Evolutionary conservation across 768 basidiomycete species (phyloP).

Genomic region (Termitomyces sp.): DNA sequence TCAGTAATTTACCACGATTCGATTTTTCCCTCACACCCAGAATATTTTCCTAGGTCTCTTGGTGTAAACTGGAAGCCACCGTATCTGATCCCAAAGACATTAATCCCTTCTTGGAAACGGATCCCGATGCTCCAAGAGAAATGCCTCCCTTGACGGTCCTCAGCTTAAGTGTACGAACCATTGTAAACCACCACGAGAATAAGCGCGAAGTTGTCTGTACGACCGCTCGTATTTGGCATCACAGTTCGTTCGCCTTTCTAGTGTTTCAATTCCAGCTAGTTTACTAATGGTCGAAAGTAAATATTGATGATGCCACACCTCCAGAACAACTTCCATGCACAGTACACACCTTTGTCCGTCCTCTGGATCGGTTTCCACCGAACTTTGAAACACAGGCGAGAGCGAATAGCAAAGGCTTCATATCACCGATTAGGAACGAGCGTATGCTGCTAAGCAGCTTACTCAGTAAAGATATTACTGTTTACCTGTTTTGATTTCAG

Average conservation of each 20-base stretch:
- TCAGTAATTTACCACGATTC: constrained; percentile 30
- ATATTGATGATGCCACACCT: constrained; percentile 88
- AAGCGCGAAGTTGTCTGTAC: constrained; percentile 90
- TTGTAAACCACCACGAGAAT: constrained; percentile 92
- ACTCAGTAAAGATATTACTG: constrained; percentile 43
- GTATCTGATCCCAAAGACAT: constrained; percentile 85
- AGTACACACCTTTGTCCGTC: constrained; percentile 85
- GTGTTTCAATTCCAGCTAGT: not conserved
- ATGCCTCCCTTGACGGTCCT: constrained; percentile 86
- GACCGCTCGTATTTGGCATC: constrained; percentile 78
- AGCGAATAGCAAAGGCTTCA: constrained; percentile 56
- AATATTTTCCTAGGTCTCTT: constrained; percentile 64
- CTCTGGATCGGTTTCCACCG: constrained; percentile 80
- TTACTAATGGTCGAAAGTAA: constrained; percentile 40
- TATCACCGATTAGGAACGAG: constrained; percentile 76
- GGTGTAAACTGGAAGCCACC: constrained; percentile 91
- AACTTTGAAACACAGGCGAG: constrained; percentile 73
- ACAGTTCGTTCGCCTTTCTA: constrained; percentile 27
- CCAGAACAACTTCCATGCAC: constrained; percentile 80
- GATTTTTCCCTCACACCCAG: not conserved
- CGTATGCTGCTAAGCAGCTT: constrained; percentile 79
- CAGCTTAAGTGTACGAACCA: constrained; percentile 82
- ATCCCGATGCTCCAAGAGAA: constrained; percentile 66
- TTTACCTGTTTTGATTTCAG: not conserved
- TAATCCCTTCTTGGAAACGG: constrained; percentile 73